Evolutionary conservation across 177 flowering plant genomes (phyloP), one percentile per base, ranked within the genome.

Genomic region (Vitis hybrid): DNA sequence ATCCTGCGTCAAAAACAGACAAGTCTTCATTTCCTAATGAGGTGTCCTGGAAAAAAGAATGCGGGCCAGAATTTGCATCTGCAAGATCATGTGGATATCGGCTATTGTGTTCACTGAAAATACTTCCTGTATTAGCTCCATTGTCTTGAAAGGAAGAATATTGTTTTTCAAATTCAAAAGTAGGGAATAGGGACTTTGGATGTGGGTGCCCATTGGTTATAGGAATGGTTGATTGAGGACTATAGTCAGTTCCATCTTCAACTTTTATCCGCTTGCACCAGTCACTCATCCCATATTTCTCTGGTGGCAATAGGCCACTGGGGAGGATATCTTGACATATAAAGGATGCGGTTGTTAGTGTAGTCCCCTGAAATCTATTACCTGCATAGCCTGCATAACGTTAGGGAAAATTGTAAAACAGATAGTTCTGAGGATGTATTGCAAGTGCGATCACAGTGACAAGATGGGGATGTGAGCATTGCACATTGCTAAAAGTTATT

Each of bases 1-100:
- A 83, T 67, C 81, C 66, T 62, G 82, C 59, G 65, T 84, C 75
- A 52, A 78, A 81, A 75, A 63, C 80, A 50, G 71, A 52, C 44
- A 82, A 81, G 56, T 80, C 83, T 73, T 80, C 86, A 61, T 71
- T 73, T 64, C 82, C 84, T n/a, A 79, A 65, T 19, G 85, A 74
- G 61, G 71, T 49, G 61, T 71, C 72, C 5, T 66, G 82, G 20
- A 83, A 72, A 24, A 76, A 69, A 22, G 81, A 69, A 38, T 47
- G 80, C 20, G 83, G 56, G 20, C 71, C 67, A 56, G 81, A 71
- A 62, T 67, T 64, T 71, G 76, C 69, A 49, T 65, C 76, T 3
- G 77, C 68, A 49, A 80, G 66, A 58, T 77, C 74, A 38, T 80
- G 82, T 8, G 81, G 62, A 61, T 76, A 82, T 17, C 75, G 56